Evolutionary conservation across 73 alveolate species (phyloP), one percentile per base, ranked within the genome.

Genomic region (Paramecium caudatum): DNA sequence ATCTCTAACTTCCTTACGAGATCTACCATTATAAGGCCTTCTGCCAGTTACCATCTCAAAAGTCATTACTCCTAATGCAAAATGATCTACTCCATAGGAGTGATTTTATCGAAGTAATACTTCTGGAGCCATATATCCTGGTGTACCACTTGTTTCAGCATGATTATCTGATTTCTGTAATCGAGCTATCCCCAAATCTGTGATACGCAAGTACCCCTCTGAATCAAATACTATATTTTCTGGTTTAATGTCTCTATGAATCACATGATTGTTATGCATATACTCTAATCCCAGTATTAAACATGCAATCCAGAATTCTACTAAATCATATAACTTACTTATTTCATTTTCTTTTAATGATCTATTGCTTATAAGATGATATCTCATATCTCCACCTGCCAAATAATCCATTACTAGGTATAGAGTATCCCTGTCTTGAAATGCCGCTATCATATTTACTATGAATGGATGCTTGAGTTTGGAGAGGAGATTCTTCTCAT

Each of bases 301-400:
- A 39, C 78, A 37, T 9, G 88, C 90, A 10, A 84, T 50, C 17
- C 49, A 49, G 43, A 63, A 84, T 62, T 94, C 93, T 93, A 81
- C 46, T 80, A 85, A 86, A 46, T 47, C 70, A 23, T 0, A 49
- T 92, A 43, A 3, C 19, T 83, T 83, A 83, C 91, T 90, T 81
- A 92, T 94, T 94, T 94, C 90, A 61, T 95, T 98, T 93, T 98
- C 99, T 1, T 96, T 91, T 85, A 98, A 98, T 63, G 91, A 87
- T 92, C 91, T 93, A 47, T 91, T 90, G 23, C 19, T 19, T 39
- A 16, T 39, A 3, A 97, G 86, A 82, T 98, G 99, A 82, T 91
- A 97, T 82, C 99, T 94, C 9, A 98, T 80, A 82, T 98, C 99
- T 4, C 99, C 99, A 46, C 99, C 99, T 19, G 95, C 80, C 68